These are phyloP conservation scores for Heliamphora pulchella DNA, from an alignment of 179 eudicot species.

Conservation along the genomic window DNA sequence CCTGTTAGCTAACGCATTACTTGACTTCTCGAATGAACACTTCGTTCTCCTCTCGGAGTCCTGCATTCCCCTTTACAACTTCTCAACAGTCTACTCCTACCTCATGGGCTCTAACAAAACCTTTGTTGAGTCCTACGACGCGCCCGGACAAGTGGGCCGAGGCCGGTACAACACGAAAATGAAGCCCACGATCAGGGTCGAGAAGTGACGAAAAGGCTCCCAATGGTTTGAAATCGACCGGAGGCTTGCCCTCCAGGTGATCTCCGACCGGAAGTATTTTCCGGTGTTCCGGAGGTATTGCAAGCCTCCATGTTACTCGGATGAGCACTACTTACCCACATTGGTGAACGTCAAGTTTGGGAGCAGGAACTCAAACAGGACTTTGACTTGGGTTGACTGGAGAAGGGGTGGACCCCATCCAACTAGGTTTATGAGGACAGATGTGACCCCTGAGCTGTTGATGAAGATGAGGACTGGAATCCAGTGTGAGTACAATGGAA, in stretches of 20 bases:
- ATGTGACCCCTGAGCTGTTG: constrained; percentile 24
- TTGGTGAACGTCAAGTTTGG: constrained; percentile 25
- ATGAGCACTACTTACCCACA: constrained; percentile 40
- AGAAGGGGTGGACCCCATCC: constrained; percentile 36
- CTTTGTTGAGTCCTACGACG: constrained; percentile 32
- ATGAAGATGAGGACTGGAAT: constrained; percentile 21
- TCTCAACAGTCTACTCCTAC: constrained; percentile 34
- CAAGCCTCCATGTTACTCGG: constrained; percentile 27
- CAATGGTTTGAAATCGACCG: constrained; percentile 25
- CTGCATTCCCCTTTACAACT: constrained; percentile 35
- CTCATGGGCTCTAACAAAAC: constrained; percentile 21
- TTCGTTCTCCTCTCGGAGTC: constrained; percentile 40
- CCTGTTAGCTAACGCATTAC: constrained; percentile 32
- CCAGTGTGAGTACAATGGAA: constrained; percentile 39
- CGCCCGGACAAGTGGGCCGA: constrained; percentile 25
- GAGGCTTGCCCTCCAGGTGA: constrained; percentile 21
- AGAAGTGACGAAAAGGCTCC: constrained; percentile 28
- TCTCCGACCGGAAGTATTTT: constrained; percentile 25
- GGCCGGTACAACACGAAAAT: constrained; percentile 31
- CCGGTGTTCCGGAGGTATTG: constrained; percentile 24
- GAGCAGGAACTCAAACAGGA: constrained; percentile 31
- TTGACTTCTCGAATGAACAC: constrained; percentile 30
- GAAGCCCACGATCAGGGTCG: constrained; percentile 25
- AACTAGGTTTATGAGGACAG: constrained; percentile 23
- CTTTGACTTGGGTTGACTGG: constrained; percentile 48